Base-by-base conservation (phyloP, 768 basidiomycete genomes). In the Boletus vermiculosoides region DNA sequence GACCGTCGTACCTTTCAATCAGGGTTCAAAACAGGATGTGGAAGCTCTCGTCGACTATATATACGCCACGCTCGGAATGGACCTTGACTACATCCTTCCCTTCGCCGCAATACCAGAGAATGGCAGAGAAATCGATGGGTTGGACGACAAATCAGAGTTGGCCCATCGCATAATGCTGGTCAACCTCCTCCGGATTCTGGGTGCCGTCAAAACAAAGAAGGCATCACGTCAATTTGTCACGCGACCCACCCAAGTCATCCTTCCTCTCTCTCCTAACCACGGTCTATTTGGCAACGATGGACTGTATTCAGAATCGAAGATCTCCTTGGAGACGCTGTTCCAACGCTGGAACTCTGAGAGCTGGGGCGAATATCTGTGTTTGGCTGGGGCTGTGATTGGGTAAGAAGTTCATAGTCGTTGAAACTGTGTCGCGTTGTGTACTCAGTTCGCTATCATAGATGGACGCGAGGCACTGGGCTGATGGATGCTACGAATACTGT, bases 51-150 rank as follows among this genome's bases (percentile, higher is more conserved):
- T 99, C 63, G 96, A 98, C 75, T 99, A 98, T 72, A 96, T 99
- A 74, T 99, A 98, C 76, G 84, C 88, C 30, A 94, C 87, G 25
- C 86, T 99, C 52, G 90, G 93, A 54, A 85, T 98, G 78, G 97
- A 99, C 75, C 84, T 99, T 55, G 97, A 99, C 75, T 99, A 98
- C 74, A 92, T 99, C 66, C 84, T 98, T 57, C 97, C 97, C 22
- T 99, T 99, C 74, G 97, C 97, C 44, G 97, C 96, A 47, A 88
- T 99, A 45, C 96, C 97, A 7, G 97, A 99, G 74, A 98, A 98
- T 65, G 97, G 97, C 22, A 92, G 97, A 56, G 94, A 99, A 74
- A 99, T 99, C 59, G 97, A 99, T 65, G 86, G 92, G 13, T 77
- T 99, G 60, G 97, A 99, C 71, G 97, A 99, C 76, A 90, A 88